Evolutionary conservation across 2,329 filamentous ascomycete species (phyloP).

Genomic region (Ceratocystiopsis sp.): DNA sequence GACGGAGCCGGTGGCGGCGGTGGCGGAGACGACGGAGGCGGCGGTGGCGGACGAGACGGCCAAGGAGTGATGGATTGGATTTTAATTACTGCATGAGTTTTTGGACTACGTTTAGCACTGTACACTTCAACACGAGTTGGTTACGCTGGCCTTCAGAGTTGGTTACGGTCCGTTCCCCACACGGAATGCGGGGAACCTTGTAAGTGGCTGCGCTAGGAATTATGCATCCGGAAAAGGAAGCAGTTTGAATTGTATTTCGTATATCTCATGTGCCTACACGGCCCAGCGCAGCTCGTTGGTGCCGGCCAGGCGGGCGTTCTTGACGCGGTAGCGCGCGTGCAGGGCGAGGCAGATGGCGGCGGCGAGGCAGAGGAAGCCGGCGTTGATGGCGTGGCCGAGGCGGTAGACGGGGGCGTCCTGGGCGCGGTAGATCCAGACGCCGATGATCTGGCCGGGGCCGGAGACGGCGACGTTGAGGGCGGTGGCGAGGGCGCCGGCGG

Average conservation of each 20-base stretch:
- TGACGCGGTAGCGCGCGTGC: background rate
- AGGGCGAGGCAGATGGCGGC: background rate
- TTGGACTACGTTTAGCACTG: no score
- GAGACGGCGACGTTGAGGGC: slow-evolving; percentile 40
- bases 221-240: no score
- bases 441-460: slow-evolving; percentile 38
- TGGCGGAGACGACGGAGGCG: background rate
- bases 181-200: no score
- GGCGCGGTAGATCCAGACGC: slow-evolving; percentile 42
- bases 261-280: background rate
- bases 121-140: no score
- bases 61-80: background rate
- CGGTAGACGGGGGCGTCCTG: slow-evolving; percentile 34
- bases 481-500: slow-evolving; percentile 35
- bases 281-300: slow-evolving; percentile 2
- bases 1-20: background rate
- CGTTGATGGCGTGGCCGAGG: slow-evolving; percentile 39
- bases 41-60: background rate
- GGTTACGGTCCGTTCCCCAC: no score
- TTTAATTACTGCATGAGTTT: no score
- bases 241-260: no score
- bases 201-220: no score
- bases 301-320: background rate
- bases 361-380: slow-evolving; percentile 24
- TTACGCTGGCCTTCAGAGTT: no score